Percentiles rank a stretch among this genome's conserved stretches.
Evolutionary conservation across 148 eudicot genomes (phyloP).

Genomic region (Diospyros lotus): DNA sequence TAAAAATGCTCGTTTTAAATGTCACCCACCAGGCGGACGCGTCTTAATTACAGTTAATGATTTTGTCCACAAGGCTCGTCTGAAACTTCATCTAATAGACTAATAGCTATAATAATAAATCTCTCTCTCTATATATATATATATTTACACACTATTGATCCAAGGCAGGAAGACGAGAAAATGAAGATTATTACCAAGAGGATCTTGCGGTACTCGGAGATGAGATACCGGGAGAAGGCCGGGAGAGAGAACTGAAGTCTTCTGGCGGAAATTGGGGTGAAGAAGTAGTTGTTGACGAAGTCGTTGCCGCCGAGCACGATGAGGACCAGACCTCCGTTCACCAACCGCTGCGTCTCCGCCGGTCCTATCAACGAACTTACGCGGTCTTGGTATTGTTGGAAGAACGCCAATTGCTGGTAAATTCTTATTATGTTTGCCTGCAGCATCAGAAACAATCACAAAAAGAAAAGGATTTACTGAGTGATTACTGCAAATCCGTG

Average conservation of each 20-base stretch:
- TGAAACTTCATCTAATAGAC: too few species aligned
- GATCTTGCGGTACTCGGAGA: slow-evolving; percentile 57
- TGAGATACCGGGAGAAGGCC: slow-evolving; percentile 35
- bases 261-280: slow-evolving; percentile 40
- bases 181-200: slow-evolving; percentile 30
- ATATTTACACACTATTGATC: too few species aligned
- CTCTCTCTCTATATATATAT: too few species aligned
- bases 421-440: slow-evolving; percentile 66
- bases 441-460: not conserved
- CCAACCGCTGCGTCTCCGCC: slow-evolving; percentile 29
- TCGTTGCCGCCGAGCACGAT: slow-evolving; percentile 82
- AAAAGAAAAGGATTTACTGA: not conserved
- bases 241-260: slow-evolving; percentile 45
- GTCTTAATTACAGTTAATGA: too few species aligned
- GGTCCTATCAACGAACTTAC: slow-evolving; percentile 43
- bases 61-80: too few species aligned
- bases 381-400: slow-evolving; percentile 50
- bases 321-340: slow-evolving; percentile 49
- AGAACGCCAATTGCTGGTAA: slow-evolving; percentile 34
- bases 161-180: too few species aligned
- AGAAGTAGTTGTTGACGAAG: slow-evolving; percentile 79
- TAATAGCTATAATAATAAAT: too few species aligned
- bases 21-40: too few species aligned
- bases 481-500: too few species aligned
- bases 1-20: too few species aligned